Evolutionary conservation across 441 rosid genomes (phyloP).

Genomic region (Macaranga tanarius): DNA sequence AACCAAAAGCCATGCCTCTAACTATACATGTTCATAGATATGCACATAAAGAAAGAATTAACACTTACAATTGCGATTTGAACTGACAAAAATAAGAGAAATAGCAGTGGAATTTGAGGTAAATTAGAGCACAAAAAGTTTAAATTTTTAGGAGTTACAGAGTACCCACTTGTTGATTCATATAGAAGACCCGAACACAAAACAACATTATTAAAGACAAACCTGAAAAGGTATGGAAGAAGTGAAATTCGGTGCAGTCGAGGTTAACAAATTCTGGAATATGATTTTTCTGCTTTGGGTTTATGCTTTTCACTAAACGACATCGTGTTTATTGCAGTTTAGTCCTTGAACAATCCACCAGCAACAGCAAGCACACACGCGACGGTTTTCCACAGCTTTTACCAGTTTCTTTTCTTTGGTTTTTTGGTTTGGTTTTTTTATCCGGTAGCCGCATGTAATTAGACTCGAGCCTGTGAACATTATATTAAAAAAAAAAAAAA

Average conservation of each 20-base stretch:
- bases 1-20: not conserved
- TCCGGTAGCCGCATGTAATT: no score
- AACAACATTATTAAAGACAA: not conserved
- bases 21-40: not conserved
- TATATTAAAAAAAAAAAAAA: no score
- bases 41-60: not conserved
- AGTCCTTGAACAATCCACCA: not conserved
- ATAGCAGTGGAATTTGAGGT: not conserved
- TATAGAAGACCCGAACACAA: not conserved
- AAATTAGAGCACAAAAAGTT: not conserved
- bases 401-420: no score
- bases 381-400: no score
- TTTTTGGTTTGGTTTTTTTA: no score
- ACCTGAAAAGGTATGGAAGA: not conserved
- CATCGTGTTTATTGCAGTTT: not conserved
- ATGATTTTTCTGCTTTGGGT: not conserved
- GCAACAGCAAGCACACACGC: not conserved
- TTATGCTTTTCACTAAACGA: not conserved
- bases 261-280: not conserved
- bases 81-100: not conserved
- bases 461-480: no score
- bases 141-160: not conserved
- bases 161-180: not conserved
- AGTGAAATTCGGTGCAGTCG: conserved; percentile 20
- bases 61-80: conserved; percentile 11